These are phyloP conservation scores for Diaporthe batatas DNA, from an alignment of 2,329 filamentous ascomycete genomes.

Conservation along the genomic window DNA sequence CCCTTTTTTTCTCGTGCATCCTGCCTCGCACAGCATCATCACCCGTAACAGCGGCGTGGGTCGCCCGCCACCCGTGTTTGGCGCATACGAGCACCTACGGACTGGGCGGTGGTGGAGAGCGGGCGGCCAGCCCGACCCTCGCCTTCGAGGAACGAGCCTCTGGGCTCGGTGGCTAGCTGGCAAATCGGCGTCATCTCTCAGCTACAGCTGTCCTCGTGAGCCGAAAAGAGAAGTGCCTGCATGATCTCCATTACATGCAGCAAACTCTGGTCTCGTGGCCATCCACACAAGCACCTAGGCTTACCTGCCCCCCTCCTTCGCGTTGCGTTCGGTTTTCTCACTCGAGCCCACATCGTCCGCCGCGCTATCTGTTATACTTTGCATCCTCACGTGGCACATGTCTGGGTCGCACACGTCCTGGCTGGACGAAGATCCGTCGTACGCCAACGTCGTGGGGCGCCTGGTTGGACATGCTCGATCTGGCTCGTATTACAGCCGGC, in stretches of 20 bases:
- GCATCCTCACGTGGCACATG: constrained; percentile 31
- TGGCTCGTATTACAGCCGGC: constrained; percentile 37
- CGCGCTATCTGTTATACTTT: constrained; percentile 19
- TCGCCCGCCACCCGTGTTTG: constrained; percentile 12
- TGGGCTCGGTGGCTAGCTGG: constrained; percentile 17
- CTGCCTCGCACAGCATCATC: constrained; percentile 37
- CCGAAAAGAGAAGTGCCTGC: constrained; percentile 49
- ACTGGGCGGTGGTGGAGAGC: neutral
- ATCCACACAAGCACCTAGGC: constrained; percentile 26
- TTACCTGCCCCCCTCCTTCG: constrained; percentile 2
- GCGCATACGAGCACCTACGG: constrained; percentile 38
- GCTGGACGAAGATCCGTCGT: constrained; percentile 17
- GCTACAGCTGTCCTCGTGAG: constrained; percentile 40
- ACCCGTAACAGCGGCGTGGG: constrained; percentile 26
- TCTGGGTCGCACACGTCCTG: constrained; percentile 37
- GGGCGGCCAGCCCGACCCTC: constrained; percentile 17
- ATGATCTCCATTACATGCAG: constrained; percentile 53
- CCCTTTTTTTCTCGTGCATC: constrained; percentile 37
- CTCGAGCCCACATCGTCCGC: constrained; percentile 3
- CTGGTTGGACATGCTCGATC: constrained; percentile 39
- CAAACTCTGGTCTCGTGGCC: constrained; percentile 48
- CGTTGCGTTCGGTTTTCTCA: neutral
- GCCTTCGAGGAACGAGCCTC: neutral
- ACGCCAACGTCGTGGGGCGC: neutral
- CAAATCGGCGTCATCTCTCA: constrained; percentile 43